Evolutionary conservation across 2,329 filamentous ascomycete genomes (phyloP), one percentile per base, ranked within the genome.

Genomic region (Aspergillus tamarii): DNA sequence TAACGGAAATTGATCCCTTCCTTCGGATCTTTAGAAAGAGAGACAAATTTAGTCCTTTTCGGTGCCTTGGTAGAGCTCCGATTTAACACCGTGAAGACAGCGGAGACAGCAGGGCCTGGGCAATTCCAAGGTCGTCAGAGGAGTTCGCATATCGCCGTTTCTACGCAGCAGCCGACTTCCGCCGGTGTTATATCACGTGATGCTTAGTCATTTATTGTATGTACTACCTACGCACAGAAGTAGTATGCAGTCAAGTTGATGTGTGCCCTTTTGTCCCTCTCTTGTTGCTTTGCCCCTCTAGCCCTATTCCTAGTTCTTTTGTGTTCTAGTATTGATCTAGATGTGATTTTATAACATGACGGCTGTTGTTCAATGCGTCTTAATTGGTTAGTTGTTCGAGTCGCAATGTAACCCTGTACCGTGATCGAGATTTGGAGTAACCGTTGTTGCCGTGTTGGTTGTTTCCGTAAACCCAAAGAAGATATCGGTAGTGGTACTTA

Each of bases 121-220:
- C 60, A 64, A 60, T 62, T 64, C 66, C 50, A 65, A 46, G 55
- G 65, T 67, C 59, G 66, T 55, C 58, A 55, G 60, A 67, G 61
- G 63, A 60, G 55, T 64, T 67, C 66, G 62, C 63, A 62, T 63
- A 66, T 67, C 53, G 43, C 50, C 53, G 50, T 62, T 66, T 68
- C 39, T 56, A 55, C 28, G 39, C 36, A 39, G 39, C 36, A 28
- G 68, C 68, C 68, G 68, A 69, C 61, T 69, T 69, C 68, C 68
- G 65, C 68, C 68, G 66, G 67, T n/a, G 41, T 58, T 58, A 46
- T 19, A 55, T 69, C 68, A 69, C 66, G 68, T 69, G 68, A n/a
- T 57, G 62, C 12, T 64, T 68, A 69, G 66, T 61, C 57, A 64
- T 23, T 19, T 16, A 16, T 10, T 50, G 14, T 53, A 60, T 34